Conservation (phyloP, 148 eudicot species). For the Nepenthes mirabilis region DNA sequence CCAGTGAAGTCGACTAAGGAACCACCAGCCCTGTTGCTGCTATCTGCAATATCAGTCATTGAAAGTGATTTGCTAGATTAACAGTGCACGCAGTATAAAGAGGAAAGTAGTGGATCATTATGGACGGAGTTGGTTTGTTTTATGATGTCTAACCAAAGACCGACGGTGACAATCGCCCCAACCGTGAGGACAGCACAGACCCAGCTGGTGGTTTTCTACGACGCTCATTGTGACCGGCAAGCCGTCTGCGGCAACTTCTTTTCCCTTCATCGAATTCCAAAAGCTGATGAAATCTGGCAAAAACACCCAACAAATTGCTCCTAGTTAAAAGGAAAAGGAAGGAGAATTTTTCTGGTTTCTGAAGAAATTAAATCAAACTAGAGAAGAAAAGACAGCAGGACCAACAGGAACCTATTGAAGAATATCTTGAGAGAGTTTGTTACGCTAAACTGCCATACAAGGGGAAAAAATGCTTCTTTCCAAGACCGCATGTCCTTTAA, state of each 20-base stretch:
- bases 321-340: neutral
- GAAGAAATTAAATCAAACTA: no score
- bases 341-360: neutral
- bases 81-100: neutral
- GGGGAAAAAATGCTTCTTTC: no score
- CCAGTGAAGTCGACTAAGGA: constrained; percentile 67
- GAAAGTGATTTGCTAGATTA: neutral
- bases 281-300: constrained; percentile 69
- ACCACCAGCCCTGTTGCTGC: constrained; percentile 31
- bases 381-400: no score
- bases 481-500: no score
- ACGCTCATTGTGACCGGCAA: constrained; percentile 95
- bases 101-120: neutral
- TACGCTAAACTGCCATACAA: no score
- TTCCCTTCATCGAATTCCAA: constrained; percentile 88
- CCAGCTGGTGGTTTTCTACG: constrained; percentile 87
- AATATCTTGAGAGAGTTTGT: no score
- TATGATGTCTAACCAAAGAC: constrained; percentile 28
- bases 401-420: no score
- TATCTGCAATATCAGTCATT: constrained; percentile 26
- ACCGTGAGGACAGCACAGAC: constrained; percentile 53
- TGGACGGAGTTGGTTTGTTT: neutral
- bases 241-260: constrained; percentile 86
- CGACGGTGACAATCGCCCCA: constrained; percentile 48
- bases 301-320: neutral